Evolutionary conservation across 208 protist genomes (phyloP).

Genomic region (Trichomonas vaginalis): DNA sequence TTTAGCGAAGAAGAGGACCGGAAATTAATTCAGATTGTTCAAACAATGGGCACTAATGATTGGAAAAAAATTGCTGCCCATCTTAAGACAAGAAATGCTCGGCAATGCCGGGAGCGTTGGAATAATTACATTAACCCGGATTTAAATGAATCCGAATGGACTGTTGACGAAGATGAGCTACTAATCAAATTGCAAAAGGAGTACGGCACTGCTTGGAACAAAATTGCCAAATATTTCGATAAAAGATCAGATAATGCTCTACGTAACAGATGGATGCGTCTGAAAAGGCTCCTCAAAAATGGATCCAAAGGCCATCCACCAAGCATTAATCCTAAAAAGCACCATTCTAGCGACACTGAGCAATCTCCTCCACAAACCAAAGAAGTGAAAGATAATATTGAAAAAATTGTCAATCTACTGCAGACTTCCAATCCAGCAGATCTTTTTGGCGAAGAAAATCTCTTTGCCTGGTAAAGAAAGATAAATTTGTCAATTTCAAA

Average conservation of each 20-base stretch:
- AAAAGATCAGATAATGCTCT: not conserved
- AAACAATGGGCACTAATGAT: not conserved
- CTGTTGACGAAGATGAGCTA: not conserved
- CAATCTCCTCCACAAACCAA: not conserved
- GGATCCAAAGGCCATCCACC: not conserved
- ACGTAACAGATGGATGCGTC: not conserved
- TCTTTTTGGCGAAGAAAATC: not conserved
- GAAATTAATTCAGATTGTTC: not conserved
- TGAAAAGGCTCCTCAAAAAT: not conserved
- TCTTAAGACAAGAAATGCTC: not conserved
- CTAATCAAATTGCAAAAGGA: not conserved
- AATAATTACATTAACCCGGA: not conserved
- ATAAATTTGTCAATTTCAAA: too few species aligned
- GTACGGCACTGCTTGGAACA: not conserved
- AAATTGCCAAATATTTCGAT: not conserved
- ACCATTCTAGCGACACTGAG: not conserved
- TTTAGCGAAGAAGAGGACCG: not conserved
- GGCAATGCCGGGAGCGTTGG: not conserved
- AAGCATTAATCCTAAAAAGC: not conserved
- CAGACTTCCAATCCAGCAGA: not conserved
- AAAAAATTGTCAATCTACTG: not conserved
- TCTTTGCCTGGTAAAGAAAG: not conserved
- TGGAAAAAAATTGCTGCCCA: not conserved
- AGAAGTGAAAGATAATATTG: not conserved
- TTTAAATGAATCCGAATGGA: not conserved